Conservation (phyloP, 306 rosid species). For the Fragaria vesca region DNA sequence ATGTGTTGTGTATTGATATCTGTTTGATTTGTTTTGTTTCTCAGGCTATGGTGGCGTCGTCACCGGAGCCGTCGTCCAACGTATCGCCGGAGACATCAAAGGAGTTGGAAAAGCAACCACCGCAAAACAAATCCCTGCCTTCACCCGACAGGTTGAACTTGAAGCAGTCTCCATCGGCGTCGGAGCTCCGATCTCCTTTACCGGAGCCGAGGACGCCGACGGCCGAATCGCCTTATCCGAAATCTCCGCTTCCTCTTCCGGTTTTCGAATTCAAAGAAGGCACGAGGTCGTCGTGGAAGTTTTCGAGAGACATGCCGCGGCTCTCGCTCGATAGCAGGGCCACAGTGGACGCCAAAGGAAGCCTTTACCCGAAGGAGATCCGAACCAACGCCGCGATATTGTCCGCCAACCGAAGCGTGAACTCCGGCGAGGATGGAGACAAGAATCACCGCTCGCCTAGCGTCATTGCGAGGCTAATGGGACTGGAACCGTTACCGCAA, state of each 20-base stretch:
- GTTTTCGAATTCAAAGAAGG: constrained; percentile 78
- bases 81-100: constrained; percentile 28
- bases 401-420: constrained; percentile 31
- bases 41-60: constrained; percentile 31
- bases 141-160: constrained; percentile 49
- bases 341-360: constrained; percentile 72
- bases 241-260: constrained; percentile 51
- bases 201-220: constrained; percentile 30
- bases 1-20: too few relatives aligned
- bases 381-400: constrained; percentile 46
- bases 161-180: constrained; percentile 27
- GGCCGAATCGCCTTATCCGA: constrained; percentile 19
- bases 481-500: constrained; percentile 60
- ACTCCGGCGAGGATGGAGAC: constrained; percentile 36
- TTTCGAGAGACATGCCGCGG: constrained; percentile 85
- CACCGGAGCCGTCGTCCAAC: constrained; percentile 26
- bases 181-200: constrained; percentile 36
- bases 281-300: constrained; percentile 79
- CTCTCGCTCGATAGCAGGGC: constrained; percentile 93
- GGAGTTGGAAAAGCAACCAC: constrained; percentile 33
- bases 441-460: constrained; percentile 80
- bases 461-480: constrained; percentile 90
- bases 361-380: constrained; percentile 61
- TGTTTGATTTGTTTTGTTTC: not conserved
- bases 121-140: constrained; percentile 27